A percentile compares a stretch with the other conserved stretches of the same genome.
Conservation (phyloP, 768 basidiomycete species). For the Ramaria sp. region DNA sequence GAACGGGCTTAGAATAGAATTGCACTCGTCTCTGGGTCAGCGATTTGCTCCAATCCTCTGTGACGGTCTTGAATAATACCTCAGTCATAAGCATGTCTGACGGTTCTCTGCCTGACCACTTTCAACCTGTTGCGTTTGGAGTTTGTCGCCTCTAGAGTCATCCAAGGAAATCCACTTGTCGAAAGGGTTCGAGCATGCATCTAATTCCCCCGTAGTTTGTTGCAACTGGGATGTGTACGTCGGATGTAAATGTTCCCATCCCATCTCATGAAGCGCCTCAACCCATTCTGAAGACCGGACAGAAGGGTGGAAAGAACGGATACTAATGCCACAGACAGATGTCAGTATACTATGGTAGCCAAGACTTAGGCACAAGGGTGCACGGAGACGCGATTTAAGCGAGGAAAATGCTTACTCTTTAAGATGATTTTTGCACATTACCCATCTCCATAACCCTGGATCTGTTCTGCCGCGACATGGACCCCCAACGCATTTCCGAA, state of each 20-base stretch:
- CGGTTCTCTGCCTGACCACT: neutral
- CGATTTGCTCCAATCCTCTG: too few relatives aligned
- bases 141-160: neutral
- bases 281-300: slow-evolving; percentile 8
- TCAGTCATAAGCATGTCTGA: neutral
- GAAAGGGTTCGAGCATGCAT: neutral
- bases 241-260: slow-evolving; percentile 8
- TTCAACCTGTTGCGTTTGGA: neutral
- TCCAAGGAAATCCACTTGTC: neutral
- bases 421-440: slow-evolving; percentile 6
- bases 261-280: slow-evolving; percentile 10
- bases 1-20: too few relatives aligned
- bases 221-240: neutral
- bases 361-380: neutral
- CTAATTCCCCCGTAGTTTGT: neutral
- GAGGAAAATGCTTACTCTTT: slow-evolving; percentile 2
- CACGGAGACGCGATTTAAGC: neutral
- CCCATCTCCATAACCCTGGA: slow-evolving; percentile 5
- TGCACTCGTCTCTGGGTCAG: too few relatives aligned
- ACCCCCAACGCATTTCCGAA: slow-evolving; percentile 7
- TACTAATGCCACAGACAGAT: neutral
- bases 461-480: slow-evolving; percentile 1
- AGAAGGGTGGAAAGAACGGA: slow-evolving; percentile 6
- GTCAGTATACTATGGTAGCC: neutral
- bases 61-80: too few relatives aligned